Percentiles rank a stretch among this genome's conserved stretches.
Conservation (phyloP, 1,284 basidiomycete species). For the Serendipita sp. region DNA sequence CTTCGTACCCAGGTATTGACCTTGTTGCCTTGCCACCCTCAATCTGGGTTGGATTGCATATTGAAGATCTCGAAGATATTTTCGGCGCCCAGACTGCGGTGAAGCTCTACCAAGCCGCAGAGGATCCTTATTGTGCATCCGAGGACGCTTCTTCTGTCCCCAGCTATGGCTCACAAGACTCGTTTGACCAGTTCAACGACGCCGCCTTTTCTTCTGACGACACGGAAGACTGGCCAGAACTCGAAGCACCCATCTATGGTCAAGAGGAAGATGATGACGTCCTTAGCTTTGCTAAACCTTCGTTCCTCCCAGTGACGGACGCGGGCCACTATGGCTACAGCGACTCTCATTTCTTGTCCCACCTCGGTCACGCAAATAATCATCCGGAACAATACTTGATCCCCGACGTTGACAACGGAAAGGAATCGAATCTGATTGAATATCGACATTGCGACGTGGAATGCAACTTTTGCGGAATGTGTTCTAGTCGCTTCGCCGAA, state of each 20-base stretch:
- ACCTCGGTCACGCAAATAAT: background rate
- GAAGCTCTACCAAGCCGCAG: slow-evolving; percentile 1
- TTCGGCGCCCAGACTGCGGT: slow-evolving; percentile 5
- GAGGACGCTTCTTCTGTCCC: background rate
- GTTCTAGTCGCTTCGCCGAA: slow-evolving; percentile 4
- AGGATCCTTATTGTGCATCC: slow-evolving; percentile 5
- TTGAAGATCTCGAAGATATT: slow-evolving; percentile 5
- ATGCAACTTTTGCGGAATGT: background rate
- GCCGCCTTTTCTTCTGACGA: background rate
- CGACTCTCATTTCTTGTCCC: background rate
- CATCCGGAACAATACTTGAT: background rate
- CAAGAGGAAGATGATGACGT: background rate
- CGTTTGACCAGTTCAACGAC: background rate
- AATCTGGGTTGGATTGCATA: slow-evolving; percentile 4
- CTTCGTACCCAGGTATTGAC: background rate
- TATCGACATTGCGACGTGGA: slow-evolving; percentile 1
- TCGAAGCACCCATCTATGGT: background rate
- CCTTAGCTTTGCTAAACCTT: background rate
- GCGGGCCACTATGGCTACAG: background rate
- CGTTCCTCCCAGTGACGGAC: background rate
- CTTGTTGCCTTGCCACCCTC: slow-evolving; percentile 6
- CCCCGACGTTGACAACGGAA: background rate
- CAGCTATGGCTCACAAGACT: slow-evolving; percentile 2
- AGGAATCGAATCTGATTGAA: background rate
- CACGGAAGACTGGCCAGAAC: background rate